A percentile compares a stretch with the other conserved stretches of the same genome.
phyloP scores from a whole-genome alignment of 78 protist species.

The Dictyostelium capitatum region DNA sequence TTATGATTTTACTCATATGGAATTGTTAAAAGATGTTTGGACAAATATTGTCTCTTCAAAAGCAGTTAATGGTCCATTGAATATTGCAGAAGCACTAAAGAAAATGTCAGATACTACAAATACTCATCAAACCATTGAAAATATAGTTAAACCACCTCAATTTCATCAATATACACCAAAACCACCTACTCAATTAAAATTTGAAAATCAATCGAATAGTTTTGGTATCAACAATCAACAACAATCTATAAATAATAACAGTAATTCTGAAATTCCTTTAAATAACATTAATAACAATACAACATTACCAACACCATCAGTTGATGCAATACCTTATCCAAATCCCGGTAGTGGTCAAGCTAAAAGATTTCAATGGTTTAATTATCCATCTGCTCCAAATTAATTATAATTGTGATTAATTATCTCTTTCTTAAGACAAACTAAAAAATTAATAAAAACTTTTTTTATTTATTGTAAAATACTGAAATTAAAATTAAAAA shows the following conservation, averaged over 20 bases:
- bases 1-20: conserved; percentile 72
- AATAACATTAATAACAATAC: not conserved
- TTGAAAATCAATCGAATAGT: not conserved
- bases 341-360: not conserved
- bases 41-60: conserved; percentile 55
- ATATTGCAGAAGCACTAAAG: conserved; percentile 55
- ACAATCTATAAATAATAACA: not conserved
- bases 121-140: conserved; percentile 36
- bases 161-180: conserved; percentile 80
- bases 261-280: not conserved
- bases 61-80: conserved; percentile 32
- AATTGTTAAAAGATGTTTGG: conserved; percentile 72
- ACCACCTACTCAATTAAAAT: not conserved
- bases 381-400: conserved; percentile 16
- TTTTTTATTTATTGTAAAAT: too few relatives aligned
- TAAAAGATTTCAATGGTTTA: conserved; percentile 59
- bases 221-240: conserved; percentile 9
- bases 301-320: not conserved
- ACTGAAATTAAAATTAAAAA: too few relatives aligned
- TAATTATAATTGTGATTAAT: too few relatives aligned
- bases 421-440: too few relatives aligned
- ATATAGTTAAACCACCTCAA: conserved; percentile 76
- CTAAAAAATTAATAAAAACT: too few relatives aligned
- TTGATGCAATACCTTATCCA: conserved; percentile 48
- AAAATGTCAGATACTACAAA: conserved; percentile 64